Evolutionary conservation across 2,329 filamentous ascomycete species (phyloP), one percentile per base, ranked within the genome.

Genomic region (Chaetomium sp.): DNA sequence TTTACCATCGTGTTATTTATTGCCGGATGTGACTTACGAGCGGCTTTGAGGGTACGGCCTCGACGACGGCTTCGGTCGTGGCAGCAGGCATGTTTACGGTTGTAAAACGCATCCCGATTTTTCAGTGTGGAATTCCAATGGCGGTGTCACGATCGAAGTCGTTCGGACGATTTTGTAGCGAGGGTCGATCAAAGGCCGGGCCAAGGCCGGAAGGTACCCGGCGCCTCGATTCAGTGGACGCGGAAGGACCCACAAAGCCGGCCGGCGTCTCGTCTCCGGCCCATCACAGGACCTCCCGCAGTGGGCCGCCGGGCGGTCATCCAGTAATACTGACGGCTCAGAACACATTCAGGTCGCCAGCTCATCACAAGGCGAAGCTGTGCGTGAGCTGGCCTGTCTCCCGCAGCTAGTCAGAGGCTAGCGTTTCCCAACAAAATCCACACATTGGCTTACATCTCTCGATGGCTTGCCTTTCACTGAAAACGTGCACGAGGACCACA

Each of bases 41-140:
- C 34, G 62, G 64, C 54, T 63, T 59, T 12, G 61, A 61, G 5
- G 60, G 58, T 33, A 66, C 54, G 11, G 60, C 57, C 36, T 60
- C 62, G 43, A 63, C 49, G 49, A 55, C 53, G 12, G 35, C 3
- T 27, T 27, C 19, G 19, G 19, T 27, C 19, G 19, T 27, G 19
- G 19, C 56, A 45, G 49, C 52, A 11, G 58, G 36, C 57, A 61
- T 64, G 19, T 11, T 38, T 44, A 34, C n/a, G 19, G 19, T 27
- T 3, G 19, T 27, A 27, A 27, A 27, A 27, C 19, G 19, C 19
- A 27, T 27, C 19, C 19, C 19, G 19, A 27, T 27, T 27, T 27
- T 27, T 3, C 19, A n/a, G 19, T 27, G 19, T 27, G 19, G 19
- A 27, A 27, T 27, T 27, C 19, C 19, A 27, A 27, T 27, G 19